Conservation (phyloP, 140 eudicot species). For the Anethum foeniculum region DNA sequence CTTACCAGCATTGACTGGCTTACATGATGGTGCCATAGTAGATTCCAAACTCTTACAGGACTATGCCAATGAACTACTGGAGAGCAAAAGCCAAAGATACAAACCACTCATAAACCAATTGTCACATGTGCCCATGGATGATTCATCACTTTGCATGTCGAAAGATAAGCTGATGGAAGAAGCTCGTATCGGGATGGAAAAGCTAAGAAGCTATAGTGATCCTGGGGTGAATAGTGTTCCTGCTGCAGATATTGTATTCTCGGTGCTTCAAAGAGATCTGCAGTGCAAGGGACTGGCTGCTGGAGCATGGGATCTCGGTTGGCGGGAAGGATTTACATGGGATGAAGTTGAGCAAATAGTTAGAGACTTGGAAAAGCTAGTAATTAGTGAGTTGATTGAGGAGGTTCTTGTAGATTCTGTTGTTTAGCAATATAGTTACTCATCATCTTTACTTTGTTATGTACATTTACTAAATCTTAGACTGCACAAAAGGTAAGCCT, state of each 20-base stretch:
- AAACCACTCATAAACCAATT: slow-evolving; percentile 15
- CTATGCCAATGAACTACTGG: slow-evolving; percentile 53
- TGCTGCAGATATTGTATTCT: slow-evolving; percentile 27
- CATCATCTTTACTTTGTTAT: slow-evolving; percentile 1
- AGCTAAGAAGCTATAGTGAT: slow-evolving; percentile 26
- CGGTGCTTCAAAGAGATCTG: slow-evolving; percentile 49
- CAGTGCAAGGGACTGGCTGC: slow-evolving; percentile 20
- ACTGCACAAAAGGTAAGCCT: not conserved
- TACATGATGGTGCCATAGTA: slow-evolving; percentile 20
- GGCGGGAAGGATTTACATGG: slow-evolving; percentile 42
- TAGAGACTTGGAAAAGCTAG: slow-evolving; percentile 42
- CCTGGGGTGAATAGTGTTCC: slow-evolving; percentile 15
- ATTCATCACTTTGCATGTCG: slow-evolving; percentile 20
- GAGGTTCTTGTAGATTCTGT: slow-evolving; percentile 44
- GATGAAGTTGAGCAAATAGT: slow-evolving; percentile 50
- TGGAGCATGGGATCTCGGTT: slow-evolving; percentile 52
- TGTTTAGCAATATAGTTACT: slow-evolving; percentile 7
- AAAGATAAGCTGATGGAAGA: slow-evolving; percentile 28
- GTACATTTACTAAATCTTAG: slow-evolving; percentile 16
- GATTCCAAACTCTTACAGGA: slow-evolving; percentile 34
- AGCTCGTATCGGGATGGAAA: slow-evolving; percentile 34
- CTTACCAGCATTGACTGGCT: slow-evolving; percentile 13
- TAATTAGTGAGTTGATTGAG: slow-evolving; percentile 44
- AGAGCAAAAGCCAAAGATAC: slow-evolving; percentile 28
- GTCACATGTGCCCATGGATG: slow-evolving; percentile 12